Conservation (phyloP, 1,284 basidiomycete species). For the Fomitopsis schrenkii region DNA sequence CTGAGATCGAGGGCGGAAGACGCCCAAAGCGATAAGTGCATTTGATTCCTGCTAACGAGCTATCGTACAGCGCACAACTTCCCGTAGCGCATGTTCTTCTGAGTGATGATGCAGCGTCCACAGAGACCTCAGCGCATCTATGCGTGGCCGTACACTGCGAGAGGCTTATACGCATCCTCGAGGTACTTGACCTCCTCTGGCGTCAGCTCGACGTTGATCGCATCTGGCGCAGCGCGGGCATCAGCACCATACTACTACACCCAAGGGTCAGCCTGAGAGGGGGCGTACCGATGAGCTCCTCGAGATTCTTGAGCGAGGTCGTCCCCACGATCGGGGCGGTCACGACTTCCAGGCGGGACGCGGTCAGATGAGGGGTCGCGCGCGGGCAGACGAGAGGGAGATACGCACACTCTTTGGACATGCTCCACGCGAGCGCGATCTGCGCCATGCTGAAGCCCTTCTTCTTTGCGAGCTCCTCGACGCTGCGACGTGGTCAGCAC, state of each 20-base stretch:
- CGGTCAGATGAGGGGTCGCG: too few relatives aligned
- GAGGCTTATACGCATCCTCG: slow-evolving; percentile 15
- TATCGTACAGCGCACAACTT: too few relatives aligned
- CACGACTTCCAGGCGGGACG: slow-evolving; percentile 26
- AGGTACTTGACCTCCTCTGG: slow-evolving; percentile 16
- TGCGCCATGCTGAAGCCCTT: slow-evolving; percentile 25
- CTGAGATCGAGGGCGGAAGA: too few relatives aligned
- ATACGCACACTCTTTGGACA: slow-evolving; percentile 32
- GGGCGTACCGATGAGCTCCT: slow-evolving; percentile 40
- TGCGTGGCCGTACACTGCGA: neutral
- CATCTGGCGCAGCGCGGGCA: neutral
- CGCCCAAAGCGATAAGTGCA: too few relatives aligned
- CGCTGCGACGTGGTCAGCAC: slow-evolving; percentile 13
- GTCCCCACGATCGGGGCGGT: slow-evolving; percentile 53
- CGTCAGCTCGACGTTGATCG: slow-evolving; percentile 27
- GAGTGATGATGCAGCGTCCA: too few relatives aligned
- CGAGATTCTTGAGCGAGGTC: slow-evolving; percentile 45
- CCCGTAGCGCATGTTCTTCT: too few relatives aligned
- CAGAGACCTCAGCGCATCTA: too few relatives aligned
- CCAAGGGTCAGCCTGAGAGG: too few relatives aligned
- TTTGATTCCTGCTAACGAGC: too few relatives aligned
- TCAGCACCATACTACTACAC: neutral
- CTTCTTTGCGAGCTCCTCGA: slow-evolving; percentile 41
- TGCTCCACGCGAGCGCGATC: slow-evolving; percentile 30
- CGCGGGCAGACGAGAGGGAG: neutral